A percentile compares a stretch with the other conserved stretches of the same genome.
Conservation (phyloP, 108 stramenopile genomes). For the Pseudonitzschia pungens region DNA sequence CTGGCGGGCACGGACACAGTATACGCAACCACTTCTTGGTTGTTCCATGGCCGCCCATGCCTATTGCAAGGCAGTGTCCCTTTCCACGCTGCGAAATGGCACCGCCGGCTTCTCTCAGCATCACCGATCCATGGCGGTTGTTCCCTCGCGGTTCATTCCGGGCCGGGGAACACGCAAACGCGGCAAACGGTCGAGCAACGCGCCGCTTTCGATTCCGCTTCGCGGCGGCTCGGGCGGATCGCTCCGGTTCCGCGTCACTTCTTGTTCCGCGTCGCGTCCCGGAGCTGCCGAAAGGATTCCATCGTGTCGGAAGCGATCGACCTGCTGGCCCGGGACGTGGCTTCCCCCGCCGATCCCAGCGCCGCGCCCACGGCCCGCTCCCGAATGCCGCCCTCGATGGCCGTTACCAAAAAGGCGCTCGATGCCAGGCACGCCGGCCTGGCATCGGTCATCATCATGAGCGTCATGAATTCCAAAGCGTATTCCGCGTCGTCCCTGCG, state of each 20-base stretch:
- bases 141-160: no score
- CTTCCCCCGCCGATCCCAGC: constrained; percentile 26
- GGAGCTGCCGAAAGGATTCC: constrained; percentile 19
- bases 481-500: constrained; percentile 25
- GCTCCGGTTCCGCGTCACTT: not conserved
- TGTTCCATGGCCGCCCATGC: no score
- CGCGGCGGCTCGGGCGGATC: no score
- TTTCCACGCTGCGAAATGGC: no score
- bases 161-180: no score
- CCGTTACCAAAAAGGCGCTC: constrained; percentile 19
- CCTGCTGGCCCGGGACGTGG: constrained; percentile 30
- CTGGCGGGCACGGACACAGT: no score
- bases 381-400: constrained; percentile 36
- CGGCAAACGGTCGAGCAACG: no score
- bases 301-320: constrained; percentile 34
- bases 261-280: not conserved
- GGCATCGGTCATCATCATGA: constrained; percentile 23
- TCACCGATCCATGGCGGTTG: no score
- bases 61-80: no score
- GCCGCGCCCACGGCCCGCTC: constrained; percentile 34
- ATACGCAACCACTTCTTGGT: no score
- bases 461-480: constrained; percentile 29
- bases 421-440: constrained; percentile 18
- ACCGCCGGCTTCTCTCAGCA: no score
- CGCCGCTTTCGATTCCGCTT: no score